A percentile compares a stretch with the other conserved stretches of the same genome.
Evolutionary conservation across 2,329 filamentous ascomycete species (phyloP).

Genomic region (Pestalotiopsis sp.): DNA sequence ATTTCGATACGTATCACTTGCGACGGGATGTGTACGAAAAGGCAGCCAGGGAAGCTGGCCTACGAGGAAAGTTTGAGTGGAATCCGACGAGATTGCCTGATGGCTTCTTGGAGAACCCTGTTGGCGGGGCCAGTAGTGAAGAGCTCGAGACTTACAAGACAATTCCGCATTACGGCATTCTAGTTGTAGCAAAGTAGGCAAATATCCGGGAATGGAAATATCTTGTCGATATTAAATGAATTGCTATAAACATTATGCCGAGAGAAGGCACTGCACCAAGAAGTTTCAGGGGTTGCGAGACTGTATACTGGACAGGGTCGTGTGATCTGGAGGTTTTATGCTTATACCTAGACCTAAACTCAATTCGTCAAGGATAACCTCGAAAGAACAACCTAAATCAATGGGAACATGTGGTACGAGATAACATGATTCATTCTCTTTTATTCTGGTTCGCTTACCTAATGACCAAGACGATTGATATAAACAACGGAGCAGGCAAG

Average conservation of each 20-base stretch:
- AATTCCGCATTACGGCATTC: background rate
- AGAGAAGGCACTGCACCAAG: too few species aligned
- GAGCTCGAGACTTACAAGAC: background rate
- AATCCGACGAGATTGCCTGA: conserved; percentile 24
- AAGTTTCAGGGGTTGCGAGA: too few species aligned
- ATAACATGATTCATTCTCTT: background rate
- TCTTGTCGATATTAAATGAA: too few species aligned
- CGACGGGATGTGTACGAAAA: conserved; percentile 29
- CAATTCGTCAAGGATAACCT: background rate
- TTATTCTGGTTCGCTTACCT: background rate
- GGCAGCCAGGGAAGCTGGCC: conserved; percentile 29
- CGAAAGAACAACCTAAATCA: background rate
- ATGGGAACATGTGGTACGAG: background rate
- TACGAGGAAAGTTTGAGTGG: conserved; percentile 28
- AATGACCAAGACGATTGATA: background rate
- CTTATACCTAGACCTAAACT: background rate
- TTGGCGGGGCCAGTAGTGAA: background rate
- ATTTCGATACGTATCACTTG: conserved; percentile 30
- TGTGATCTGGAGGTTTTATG: too few species aligned
- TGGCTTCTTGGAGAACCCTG: background rate
- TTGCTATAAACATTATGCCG: too few species aligned
- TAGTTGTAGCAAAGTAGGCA: background rate
- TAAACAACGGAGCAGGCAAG: background rate
- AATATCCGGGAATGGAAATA: background rate
- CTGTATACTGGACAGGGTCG: too few species aligned